These are phyloP conservation scores for Soucietia sequanensis DNA, from an alignment of 805 yeast species.

Conservation along the genomic window DNA sequence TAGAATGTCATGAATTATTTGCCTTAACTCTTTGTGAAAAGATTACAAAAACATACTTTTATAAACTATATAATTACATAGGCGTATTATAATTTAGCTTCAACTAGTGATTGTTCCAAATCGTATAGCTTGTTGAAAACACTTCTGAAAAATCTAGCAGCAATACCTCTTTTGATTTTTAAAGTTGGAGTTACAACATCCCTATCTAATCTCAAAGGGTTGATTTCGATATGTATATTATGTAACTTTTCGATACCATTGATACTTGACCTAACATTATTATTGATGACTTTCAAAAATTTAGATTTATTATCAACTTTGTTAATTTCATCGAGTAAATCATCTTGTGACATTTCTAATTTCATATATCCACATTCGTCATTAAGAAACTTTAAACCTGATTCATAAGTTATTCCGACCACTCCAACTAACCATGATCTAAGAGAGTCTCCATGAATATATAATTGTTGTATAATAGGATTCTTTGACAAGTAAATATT, in stretches of 20 bases:
- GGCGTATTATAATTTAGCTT: too few species aligned
- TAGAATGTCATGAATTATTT: too few species aligned
- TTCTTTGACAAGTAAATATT: conserved; percentile 55
- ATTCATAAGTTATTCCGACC: conserved; percentile 57
- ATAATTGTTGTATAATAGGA: conserved; percentile 51
- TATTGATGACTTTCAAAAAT: conserved; percentile 24
- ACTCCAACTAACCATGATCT: conserved; percentile 58
- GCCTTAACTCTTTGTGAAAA: too few species aligned
- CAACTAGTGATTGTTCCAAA: conserved; percentile 2
- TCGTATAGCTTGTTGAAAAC: conserved; percentile 12
- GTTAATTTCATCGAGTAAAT: conserved; percentile 13
- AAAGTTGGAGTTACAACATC: conserved; percentile 66
- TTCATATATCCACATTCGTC: conserved; percentile 12
- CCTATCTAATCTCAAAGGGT: conserved; percentile 47
- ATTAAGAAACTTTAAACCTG: conserved; percentile 15
- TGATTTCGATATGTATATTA: conserved; percentile 23
- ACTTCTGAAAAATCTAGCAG: conserved; percentile 16
- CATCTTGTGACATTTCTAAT: conserved; percentile 8
- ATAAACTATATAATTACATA: too few species aligned
- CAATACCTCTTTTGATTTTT: conserved; percentile 39
- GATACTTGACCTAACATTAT: conserved; percentile 15
- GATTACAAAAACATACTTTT: too few species aligned
- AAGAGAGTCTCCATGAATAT: conserved; percentile 63
- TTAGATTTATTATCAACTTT: conserved; percentile 14
- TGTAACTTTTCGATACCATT: conserved; percentile 33